These are phyloP conservation scores for Stipa capillata DNA, from an alignment of 176 grass and related monocot genomes.

Conservation along the genomic window DNA sequence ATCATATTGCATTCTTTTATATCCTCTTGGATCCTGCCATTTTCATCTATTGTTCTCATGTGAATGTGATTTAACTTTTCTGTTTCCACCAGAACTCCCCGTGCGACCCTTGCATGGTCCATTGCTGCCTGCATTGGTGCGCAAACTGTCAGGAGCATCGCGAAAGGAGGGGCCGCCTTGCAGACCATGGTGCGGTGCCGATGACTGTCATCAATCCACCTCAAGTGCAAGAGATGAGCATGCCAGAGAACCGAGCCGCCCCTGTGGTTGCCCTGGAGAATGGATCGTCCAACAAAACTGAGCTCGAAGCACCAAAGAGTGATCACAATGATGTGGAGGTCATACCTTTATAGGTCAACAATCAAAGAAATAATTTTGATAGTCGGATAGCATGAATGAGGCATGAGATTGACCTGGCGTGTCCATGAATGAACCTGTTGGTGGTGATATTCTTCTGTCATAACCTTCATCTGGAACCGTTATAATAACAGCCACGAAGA, in stretches of 20 bases:
- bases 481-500: no score
- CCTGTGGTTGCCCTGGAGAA: background rate
- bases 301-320: background rate
- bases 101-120: slow-evolving; percentile 78
- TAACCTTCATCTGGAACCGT: background rate
- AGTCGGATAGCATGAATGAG: background rate
- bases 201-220: slow-evolving; percentile 83
- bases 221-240: slow-evolving; percentile 73
- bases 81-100: slow-evolving; percentile 65
- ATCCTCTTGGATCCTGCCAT: background rate
- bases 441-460: background rate
- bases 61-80: background rate
- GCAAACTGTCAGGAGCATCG: slow-evolving; percentile 92
- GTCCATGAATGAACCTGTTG: background rate
- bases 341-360: slow-evolving; percentile 38
- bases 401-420: background rate
- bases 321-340: slow-evolving; percentile 47
- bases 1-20: background rate
- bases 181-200: slow-evolving; percentile 27
- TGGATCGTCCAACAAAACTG: background rate
- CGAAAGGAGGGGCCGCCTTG: slow-evolving; percentile 64
- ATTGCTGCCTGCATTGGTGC: slow-evolving; percentile 94
- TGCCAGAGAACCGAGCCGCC: slow-evolving; percentile 20
- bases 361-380: background rate
- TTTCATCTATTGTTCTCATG: background rate